Evolutionary conservation across 768 basidiomycete genomes (phyloP), one percentile per base, ranked within the genome.

Genomic region (Leccinellum luteum): DNA sequence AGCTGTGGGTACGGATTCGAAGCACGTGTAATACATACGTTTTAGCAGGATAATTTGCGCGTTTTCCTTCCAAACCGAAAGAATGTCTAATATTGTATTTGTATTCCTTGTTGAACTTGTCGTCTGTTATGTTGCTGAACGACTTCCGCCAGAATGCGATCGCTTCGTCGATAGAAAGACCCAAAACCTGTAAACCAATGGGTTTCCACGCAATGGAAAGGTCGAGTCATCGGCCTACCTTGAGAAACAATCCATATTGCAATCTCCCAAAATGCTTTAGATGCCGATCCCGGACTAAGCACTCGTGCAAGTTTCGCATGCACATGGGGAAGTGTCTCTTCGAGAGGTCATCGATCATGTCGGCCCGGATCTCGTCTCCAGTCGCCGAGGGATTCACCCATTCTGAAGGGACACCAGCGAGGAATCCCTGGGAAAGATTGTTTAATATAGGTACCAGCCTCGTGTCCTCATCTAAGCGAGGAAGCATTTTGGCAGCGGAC

Each of bases 61-160:
- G 84, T 72, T 89, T 92, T 10, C 97, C 97, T 70, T 98, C 97
- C 52, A 97, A 75, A 35, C 97, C 97, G 66, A 87, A 99, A 5
- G 86, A 87, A 70, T 99, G 97, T 47, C 96, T 87, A 65, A 99
- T 94, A 63, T 98, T 99, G 72, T 99, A 99, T 65, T 85, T 88
- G 80, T 98, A 88, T 69, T 97, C 91, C 70, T 98, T 99, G 78
- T 95, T 96, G 75, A 98, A 99, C 70, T 93, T 89, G 75, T 98
- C 94, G 57, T 98, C 96, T 10, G 87, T 85, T 54, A 92, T 84
- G 6, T 71, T 73, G 9, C 73, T 85, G 70, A 96, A 97, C 25
- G 90, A 87, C 68, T 86, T 90, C 54, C 92, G 79, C 97, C 97
- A 99, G 73, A 97, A 99, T 10, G 81, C 75, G 48, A 98, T 71